phyloP scores from a whole-genome alignment of 805 yeast species.

The Tetrapisispora phaffii region DNA sequence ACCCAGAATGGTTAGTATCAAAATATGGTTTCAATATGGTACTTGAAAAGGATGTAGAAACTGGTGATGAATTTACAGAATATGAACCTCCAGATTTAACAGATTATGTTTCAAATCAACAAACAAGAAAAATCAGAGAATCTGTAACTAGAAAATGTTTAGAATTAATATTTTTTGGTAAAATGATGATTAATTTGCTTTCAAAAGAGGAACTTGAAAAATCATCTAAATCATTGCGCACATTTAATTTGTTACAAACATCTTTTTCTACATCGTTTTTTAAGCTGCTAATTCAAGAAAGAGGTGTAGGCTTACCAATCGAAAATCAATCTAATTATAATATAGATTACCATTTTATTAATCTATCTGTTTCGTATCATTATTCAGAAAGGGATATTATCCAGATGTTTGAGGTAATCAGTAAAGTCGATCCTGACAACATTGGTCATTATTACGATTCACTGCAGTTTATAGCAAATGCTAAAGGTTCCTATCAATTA shows the following conservation, averaged over 20 bases:
- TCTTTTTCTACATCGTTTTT: conserved; percentile 20
- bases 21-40: conserved; percentile 37
- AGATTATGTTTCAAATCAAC: conserved; percentile 22
- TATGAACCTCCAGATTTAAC: conserved; percentile 43
- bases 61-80: conserved; percentile 15
- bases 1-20: conserved; percentile 41
- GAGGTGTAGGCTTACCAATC: conserved; percentile 8
- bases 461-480: conserved; percentile 40
- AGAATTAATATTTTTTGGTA: conserved; percentile 43
- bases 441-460: conserved; percentile 51
- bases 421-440: conserved; percentile 35
- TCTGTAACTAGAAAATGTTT: conserved; percentile 43
- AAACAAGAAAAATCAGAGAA: conserved; percentile 34
- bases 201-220: conserved; percentile 5
- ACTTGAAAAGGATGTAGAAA: conserved; percentile 21
- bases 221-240: conserved; percentile 15
- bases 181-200: conserved; percentile 20
- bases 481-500: conserved; percentile 38
- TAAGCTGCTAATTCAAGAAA: conserved; percentile 28
- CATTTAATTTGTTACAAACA: conserved; percentile 24
- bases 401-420: conserved; percentile 37
- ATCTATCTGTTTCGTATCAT: conserved; percentile 39
- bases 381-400: conserved; percentile 42
- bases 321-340: conserved; percentile 10
- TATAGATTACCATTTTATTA: conserved; percentile 31